Evolutionary conservation across 495 filamentous ascomycete species (phyloP).

Genomic region (Collariella sp.): DNA sequence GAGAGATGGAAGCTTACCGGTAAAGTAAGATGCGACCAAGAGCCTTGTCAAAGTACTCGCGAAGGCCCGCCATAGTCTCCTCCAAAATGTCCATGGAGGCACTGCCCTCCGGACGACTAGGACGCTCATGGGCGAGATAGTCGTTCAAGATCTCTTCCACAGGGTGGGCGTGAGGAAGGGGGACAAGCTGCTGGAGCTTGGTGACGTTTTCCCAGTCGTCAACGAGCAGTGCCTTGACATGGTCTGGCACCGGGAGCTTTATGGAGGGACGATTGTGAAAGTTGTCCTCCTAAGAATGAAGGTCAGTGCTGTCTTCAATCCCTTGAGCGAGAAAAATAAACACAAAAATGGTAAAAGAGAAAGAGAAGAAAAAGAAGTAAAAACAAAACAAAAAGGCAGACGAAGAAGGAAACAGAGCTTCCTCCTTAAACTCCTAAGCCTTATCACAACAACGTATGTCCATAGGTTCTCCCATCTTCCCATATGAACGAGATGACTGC

Average conservation of each 20-base stretch:
- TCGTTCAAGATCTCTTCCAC: slow-evolving; percentile 70
- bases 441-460: too few relatives aligned
- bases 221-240: slow-evolving; percentile 80
- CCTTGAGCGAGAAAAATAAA: not conserved
- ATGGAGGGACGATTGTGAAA: slow-evolving; percentile 74
- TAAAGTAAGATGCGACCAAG: slow-evolving; percentile 86
- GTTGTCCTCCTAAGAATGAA: slow-evolving; percentile 61
- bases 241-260: slow-evolving; percentile 73
- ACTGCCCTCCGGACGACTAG: slow-evolving; percentile 53
- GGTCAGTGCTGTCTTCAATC: not conserved
- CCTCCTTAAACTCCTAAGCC: too few relatives aligned
- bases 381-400: not conserved
- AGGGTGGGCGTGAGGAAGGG: slow-evolving; percentile 65
- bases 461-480: too few relatives aligned
- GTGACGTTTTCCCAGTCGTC: slow-evolving; percentile 99
- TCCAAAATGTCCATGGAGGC: slow-evolving; percentile 76
- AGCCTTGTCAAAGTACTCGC: slow-evolving; percentile 83
- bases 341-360: not conserved
- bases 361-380: too few relatives aligned
- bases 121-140: slow-evolving; percentile 61
- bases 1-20: slow-evolving; percentile 37
- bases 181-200: slow-evolving; percentile 81
- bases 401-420: not conserved
- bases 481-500: not conserved
- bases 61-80: slow-evolving; percentile 73